Percentiles rank a stretch among this genome's conserved stretches.
phyloP scores from a whole-genome alignment of 2,329 filamentous ascomycete genomes.

The Colletotrichum siamense region DNA sequence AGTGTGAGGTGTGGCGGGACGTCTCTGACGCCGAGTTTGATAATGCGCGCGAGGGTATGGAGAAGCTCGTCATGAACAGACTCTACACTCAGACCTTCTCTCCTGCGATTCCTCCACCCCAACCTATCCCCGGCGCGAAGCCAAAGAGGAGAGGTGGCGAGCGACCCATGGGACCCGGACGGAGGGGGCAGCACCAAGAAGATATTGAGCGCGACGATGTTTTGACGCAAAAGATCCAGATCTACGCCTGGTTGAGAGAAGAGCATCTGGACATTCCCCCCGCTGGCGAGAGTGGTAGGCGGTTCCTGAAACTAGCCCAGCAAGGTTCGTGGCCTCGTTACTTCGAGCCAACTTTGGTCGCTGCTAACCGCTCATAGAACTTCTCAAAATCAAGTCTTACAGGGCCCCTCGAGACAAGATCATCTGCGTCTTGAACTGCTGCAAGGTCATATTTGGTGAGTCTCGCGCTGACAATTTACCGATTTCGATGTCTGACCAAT shows the following conservation, averaged over 20 bases:
- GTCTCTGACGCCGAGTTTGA: conserved; percentile 98
- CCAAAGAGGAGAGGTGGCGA: conserved; percentile 73
- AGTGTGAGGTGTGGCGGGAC: conserved; percentile 95
- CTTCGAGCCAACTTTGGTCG: conserved; percentile 10
- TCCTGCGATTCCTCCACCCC: conserved; percentile 84
- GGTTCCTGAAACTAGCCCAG: conserved; percentile 88
- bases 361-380: conserved; percentile 62
- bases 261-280: conserved; percentile 92
- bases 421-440: conserved; percentile 97
- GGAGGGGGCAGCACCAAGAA: conserved; percentile 94
- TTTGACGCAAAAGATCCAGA: conserved; percentile 94
- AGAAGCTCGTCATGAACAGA: conserved; percentile 98
- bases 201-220: conserved; percentile 96
- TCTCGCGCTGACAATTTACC: not conserved
- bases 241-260: conserved; percentile 94
- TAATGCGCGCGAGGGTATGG: conserved; percentile 98
- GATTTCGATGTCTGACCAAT: not conserved
- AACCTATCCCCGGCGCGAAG: conserved; percentile 72
- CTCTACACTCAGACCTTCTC: conserved; percentile 97
- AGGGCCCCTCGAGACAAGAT: conserved; percentile 98
- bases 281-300: conserved; percentile 82
- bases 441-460: conserved; percentile 97
- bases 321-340: conserved; percentile 63
- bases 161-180: conserved; percentile 76
- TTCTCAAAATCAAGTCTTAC: conserved; percentile 96